phyloP scores from a whole-genome alignment of 2,329 filamentous ascomycete species.

The Aspergillus brasiliensis region DNA sequence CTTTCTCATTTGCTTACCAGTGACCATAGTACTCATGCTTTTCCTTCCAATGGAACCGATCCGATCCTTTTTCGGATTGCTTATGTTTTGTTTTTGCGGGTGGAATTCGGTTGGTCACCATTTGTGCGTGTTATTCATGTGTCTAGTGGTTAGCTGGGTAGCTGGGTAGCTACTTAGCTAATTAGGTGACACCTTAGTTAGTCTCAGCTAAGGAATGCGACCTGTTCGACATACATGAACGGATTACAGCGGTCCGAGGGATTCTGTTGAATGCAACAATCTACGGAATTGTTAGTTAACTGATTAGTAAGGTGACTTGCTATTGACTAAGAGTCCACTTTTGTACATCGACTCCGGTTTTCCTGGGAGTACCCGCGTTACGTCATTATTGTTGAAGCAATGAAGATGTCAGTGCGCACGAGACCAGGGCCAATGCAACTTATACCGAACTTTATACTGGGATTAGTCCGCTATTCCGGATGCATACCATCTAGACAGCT shows the following conservation, averaged over 20 bases:
- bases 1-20: neutral
- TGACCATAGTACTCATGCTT: neutral
- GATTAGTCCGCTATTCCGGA: neutral
- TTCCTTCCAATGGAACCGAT: neutral
- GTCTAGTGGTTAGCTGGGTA: no score
- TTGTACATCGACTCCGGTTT: neutral
- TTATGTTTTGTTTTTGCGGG: neutral
- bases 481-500: neutral
- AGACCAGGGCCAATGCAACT: neutral
- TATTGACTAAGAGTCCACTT: no score
- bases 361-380: neutral
- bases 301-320: no score
- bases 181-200: neutral
- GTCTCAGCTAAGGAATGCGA: neutral
- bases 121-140: neutral
- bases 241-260: conserved; percentile 3
- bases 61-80: neutral
- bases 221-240: neutral
- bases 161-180: no score
- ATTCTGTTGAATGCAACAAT: neutral
- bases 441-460: neutral
- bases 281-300: no score
- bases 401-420: conserved; percentile 10
- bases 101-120: neutral
- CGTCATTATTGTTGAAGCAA: conserved; percentile 7